Base-by-base conservation (phyloP, 2,329 filamentous ascomycete species). In the Fusarium verticillioides region DNA sequence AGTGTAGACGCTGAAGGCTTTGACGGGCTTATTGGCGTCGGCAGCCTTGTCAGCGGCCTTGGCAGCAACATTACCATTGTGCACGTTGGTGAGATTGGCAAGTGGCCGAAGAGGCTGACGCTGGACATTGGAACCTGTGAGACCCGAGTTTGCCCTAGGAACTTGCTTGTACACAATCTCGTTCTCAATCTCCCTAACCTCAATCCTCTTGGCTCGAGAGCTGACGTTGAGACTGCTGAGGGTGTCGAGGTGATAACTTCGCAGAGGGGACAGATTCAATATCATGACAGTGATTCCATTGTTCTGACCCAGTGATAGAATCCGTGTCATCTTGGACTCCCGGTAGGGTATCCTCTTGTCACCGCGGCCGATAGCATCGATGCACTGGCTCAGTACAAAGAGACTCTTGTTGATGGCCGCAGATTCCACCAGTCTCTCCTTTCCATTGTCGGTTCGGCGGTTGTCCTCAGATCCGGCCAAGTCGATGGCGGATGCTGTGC, bases 351-450 rank as follows among this genome's bases (percentile, higher is more conserved):
- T 96, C 39, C 96, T 90, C 76, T 87, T 89, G 80, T 92, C 90
- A 37, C 90, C 89, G 30, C 89, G 86, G 2, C 93, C 93, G 79
- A 98, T 98, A 63, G 96, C 96, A 80, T 98, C 96, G 60, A 98
- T 96, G 78, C 96, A 98, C 81, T 97, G 95, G 47, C 94, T 96
- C 54, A 98, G 85, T 23, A 98, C 95, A 78, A 98, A 98, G 11
- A 98, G 87, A 72, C 94, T 97, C 85, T 98, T 98, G 87, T 98
- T 98, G 86, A 98, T 98, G 78, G 94, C 96, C 1, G 96, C 95
- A 43, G 95, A 97, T 82, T 98, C 96, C n/a, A 97, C 90, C 80
- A 98, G 86, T 32, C 96, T 89, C 81, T 97, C 95, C 81, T 95
- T 96, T 77, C 92, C 94, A 81, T 98, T 98, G 59, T 97, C 96